phyloP scores from a whole-genome alignment of 192 early-diverging fungal genomes.

The Coemansia sp. region DNA sequence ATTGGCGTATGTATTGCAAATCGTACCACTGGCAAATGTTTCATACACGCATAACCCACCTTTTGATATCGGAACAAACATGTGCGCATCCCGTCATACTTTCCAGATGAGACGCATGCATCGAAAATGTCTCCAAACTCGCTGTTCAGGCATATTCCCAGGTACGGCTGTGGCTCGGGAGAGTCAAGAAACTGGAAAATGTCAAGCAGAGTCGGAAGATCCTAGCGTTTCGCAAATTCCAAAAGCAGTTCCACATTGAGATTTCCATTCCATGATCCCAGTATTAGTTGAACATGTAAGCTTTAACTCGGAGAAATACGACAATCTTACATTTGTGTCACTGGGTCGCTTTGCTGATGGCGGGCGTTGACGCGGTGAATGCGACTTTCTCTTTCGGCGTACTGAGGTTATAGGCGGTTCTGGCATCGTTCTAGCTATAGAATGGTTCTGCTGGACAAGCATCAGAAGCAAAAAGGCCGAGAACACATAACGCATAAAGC shows the following conservation, averaged over 20 bases:
- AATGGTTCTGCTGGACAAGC: neutral
- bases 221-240: conserved; percentile 6
- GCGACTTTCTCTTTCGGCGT: conserved; percentile 3
- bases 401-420: neutral
- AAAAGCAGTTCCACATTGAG: neutral
- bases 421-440: neutral
- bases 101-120: conserved; percentile 19
- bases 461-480: neutral
- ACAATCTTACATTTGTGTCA: conserved; percentile 1
- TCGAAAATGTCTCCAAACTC: conserved; percentile 42
- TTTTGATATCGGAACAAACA: conserved; percentile 62
- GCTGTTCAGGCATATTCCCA: conserved; percentile 29
- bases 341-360: neutral
- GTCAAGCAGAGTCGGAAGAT: conserved; percentile 39
- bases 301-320: conserved; percentile 4
- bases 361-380: neutral
- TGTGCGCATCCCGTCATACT: conserved; percentile 50
- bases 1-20: neutral
- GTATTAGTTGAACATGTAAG: neutral
- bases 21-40: neutral
- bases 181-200: conserved; percentile 46
- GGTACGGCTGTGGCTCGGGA: conserved; percentile 33
- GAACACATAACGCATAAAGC: too few relatives aligned
- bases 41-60: conserved; percentile 1
- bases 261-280: neutral